phyloP scores from a whole-genome alignment of 176 grass and related monocot genomes.

The Dactylis glomerata region DNA sequence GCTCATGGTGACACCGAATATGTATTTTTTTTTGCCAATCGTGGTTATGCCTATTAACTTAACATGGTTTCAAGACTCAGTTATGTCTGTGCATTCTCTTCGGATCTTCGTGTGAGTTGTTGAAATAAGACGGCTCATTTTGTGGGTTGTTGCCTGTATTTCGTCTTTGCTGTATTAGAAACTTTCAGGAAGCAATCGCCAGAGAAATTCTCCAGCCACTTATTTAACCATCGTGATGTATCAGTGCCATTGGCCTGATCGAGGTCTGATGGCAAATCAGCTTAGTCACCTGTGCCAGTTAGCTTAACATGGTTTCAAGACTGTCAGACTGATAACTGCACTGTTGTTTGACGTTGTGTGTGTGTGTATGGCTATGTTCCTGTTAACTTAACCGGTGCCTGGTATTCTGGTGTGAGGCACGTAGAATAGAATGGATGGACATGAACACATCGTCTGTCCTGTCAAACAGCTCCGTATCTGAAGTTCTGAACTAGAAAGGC shows the following conservation, averaged over 20 bases:
- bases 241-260: neutral
- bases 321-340: too few relatives aligned
- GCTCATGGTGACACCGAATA: too few relatives aligned
- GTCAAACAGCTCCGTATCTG: neutral
- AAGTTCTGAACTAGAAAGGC: neutral
- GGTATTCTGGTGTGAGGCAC: neutral
- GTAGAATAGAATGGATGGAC: neutral
- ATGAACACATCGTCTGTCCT: neutral
- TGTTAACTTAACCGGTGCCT: neutral
- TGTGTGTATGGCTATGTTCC: too few relatives aligned
- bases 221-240: neutral
- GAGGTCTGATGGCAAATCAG: neutral
- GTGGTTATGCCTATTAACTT: too few relatives aligned
- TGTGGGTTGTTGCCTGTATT: too few relatives aligned
- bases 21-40: too few relatives aligned
- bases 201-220: neutral
- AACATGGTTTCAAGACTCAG: too few relatives aligned
- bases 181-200: neutral
- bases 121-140: conserved; percentile 19
- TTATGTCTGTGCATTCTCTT: conserved; percentile 32
- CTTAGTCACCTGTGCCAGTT: too few relatives aligned
- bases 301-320: too few relatives aligned
- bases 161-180: neutral
- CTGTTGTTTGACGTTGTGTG: too few relatives aligned
- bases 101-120: conserved; percentile 26